Evolutionary conservation across 2,329 filamentous ascomycete genomes (phyloP).

Genomic region (Trichophyton equinum): DNA sequence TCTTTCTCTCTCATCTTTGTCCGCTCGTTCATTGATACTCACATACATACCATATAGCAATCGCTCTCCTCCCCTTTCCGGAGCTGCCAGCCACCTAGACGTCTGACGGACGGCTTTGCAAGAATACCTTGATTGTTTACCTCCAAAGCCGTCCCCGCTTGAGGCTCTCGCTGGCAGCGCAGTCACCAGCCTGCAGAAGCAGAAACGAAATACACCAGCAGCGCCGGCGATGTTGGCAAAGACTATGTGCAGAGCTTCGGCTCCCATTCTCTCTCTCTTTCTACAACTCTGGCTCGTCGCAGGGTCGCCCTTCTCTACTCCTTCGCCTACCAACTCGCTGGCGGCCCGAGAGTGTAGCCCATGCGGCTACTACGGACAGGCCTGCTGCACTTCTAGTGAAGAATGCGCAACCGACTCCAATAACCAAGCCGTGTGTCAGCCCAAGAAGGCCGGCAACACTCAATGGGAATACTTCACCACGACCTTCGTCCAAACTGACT

Average conservation of each 20-base stretch:
- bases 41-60: not conserved
- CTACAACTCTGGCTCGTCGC: constrained; percentile 12
- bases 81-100: not conserved
- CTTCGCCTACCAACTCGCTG: constrained; percentile 13
- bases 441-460: constrained; percentile 21
- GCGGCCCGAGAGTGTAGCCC: constrained; percentile 32
- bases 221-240: not conserved
- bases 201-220: not conserved
- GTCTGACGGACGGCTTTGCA: not conserved
- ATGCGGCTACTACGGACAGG: constrained; percentile 41
- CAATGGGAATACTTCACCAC: constrained; percentile 47
- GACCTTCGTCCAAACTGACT: constrained; percentile 43
- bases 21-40: not conserved
- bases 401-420: constrained; percentile 39
- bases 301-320: constrained; percentile 21
- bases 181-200: not conserved
- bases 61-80: not conserved
- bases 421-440: constrained; percentile 38
- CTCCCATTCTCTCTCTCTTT: constrained; percentile 22
- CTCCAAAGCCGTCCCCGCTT: not conserved
- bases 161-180: not conserved
- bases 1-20: not conserved
- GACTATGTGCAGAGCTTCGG: constrained; percentile 7
- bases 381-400: constrained; percentile 38
- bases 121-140: not conserved